phyloP scores from a whole-genome alignment of 345 rosid species.

The Kandelia obovata region DNA sequence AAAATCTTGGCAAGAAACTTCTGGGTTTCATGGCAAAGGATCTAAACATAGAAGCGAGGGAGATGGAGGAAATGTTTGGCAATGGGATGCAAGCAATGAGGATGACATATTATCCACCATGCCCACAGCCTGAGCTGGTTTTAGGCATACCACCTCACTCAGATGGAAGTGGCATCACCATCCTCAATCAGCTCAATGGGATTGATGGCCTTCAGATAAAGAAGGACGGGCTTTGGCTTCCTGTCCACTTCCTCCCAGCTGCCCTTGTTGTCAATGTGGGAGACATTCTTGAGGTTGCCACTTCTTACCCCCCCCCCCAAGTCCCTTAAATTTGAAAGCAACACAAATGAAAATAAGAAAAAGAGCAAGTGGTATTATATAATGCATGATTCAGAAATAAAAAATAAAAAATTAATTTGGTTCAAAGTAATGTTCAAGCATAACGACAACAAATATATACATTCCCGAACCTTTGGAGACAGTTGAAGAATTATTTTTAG shows the following conservation, averaged over 20 bases:
- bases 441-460: too few relatives aligned
- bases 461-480: too few relatives aligned
- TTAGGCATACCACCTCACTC: constrained; percentile 19
- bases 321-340: neutral
- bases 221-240: constrained; percentile 24
- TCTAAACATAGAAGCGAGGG: constrained; percentile 18
- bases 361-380: too few relatives aligned
- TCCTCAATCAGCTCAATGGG: constrained; percentile 25
- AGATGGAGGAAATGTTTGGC: constrained; percentile 33
- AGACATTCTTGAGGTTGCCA: constrained; percentile 26
- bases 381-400: too few relatives aligned
- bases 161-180: constrained; percentile 21
- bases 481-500: too few relatives aligned
- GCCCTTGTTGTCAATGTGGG: constrained; percentile 25
- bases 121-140: constrained; percentile 20
- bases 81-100: constrained; percentile 36
- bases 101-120: constrained; percentile 31
- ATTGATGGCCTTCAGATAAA: constrained; percentile 22
- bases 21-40: constrained; percentile 18
- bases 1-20: constrained; percentile 30
- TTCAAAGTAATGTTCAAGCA: too few relatives aligned
- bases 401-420: too few relatives aligned
- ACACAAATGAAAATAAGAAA: too few relatives aligned
- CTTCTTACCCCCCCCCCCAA: neutral
- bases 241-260: constrained; percentile 13